Percentiles rank a stretch among this genome's conserved stretches.
Evolutionary conservation across 441 rosid species (phyloP).

Genomic region (California macrophylla): DNA sequence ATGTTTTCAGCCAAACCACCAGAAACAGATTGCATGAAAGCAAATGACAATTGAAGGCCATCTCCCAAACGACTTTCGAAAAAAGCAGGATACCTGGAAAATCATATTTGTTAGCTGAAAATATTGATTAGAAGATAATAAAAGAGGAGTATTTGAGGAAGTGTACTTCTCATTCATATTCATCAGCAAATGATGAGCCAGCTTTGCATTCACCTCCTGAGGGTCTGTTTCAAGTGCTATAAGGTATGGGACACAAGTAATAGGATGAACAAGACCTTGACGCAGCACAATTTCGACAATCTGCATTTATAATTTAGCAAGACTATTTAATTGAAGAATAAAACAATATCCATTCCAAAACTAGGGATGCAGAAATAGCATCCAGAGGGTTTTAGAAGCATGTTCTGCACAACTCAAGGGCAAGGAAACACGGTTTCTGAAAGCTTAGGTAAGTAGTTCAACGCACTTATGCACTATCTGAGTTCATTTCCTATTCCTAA

Average conservation of each 20-base stretch:
- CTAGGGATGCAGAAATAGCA: background rate
- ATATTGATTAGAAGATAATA: background rate
- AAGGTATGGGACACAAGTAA: conserved; percentile 93
- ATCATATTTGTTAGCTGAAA: conserved; percentile 19
- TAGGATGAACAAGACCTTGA: conserved; percentile 99
- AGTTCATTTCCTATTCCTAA: too few relatives aligned
- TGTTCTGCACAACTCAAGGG: background rate
- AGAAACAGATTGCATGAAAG: conserved; percentile 56
- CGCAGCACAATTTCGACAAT: conserved; percentile 94
- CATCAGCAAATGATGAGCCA: conserved; percentile 96
- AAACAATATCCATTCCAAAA: background rate
- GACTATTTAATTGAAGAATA: conserved; percentile 8
- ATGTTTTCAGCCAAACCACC: conserved; percentile 33
- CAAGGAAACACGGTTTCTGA: background rate
- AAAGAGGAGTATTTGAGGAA: conserved; percentile 14
- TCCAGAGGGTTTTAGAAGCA: background rate
- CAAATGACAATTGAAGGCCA: conserved; percentile 91
- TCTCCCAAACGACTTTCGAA: conserved; percentile 97
- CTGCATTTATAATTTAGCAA: conserved; percentile 35
- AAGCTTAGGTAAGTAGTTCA: background rate
- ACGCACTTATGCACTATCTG: background rate
- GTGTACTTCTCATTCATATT: conserved; percentile 97
- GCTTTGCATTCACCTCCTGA: conserved; percentile 76
- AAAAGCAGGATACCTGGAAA: conserved; percentile 87
- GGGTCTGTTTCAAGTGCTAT: conserved; percentile 99